phyloP scores from a whole-genome alignment of 2,329 filamentous ascomycete genomes.

The Parasarocladium wereldwijsianum region DNA sequence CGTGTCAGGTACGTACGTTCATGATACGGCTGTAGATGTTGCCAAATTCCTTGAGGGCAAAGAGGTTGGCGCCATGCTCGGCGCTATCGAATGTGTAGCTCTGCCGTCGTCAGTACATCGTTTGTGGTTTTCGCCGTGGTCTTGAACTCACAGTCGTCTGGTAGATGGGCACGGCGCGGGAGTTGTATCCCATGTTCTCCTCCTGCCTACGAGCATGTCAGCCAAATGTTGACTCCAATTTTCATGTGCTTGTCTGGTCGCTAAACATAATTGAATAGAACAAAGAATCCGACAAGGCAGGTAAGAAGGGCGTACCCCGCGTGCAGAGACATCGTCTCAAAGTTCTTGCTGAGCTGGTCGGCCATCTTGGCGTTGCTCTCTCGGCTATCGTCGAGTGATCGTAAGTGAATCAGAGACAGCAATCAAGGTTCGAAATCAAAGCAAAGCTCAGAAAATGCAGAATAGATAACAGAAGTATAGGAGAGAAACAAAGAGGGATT shows the following conservation, averaged over 20 bases:
- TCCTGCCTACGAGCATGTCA: too few species aligned
- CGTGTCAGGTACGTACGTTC: conserved; percentile 56
- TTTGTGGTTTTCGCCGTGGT: background rate
- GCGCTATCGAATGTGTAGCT: conserved; percentile 93
- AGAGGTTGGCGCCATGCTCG: conserved; percentile 85
- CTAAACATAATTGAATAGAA: too few species aligned
- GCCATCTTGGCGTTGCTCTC: conserved; percentile 14
- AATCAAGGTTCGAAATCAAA: background rate
- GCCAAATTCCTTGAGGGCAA: conserved; percentile 90
- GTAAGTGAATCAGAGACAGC: background rate
- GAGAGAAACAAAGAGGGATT: too few species aligned
- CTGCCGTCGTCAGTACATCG: conserved; percentile 23
- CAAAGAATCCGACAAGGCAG: conserved; percentile 4
- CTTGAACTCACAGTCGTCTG: conserved; percentile 50
- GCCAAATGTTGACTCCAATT: too few species aligned
- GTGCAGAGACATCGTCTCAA: conserved; percentile 77
- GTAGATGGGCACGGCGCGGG: conserved; percentile 90
- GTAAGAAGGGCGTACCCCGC: conserved; percentile 46
- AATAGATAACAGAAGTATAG: background rate
- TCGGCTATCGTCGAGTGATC: background rate
- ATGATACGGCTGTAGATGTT: conserved; percentile 97
- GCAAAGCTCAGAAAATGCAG: background rate
- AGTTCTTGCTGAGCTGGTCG: conserved; percentile 44
- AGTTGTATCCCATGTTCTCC: too few species aligned
- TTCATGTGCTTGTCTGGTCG: too few species aligned